A percentile compares a stretch with the other conserved stretches of the same genome.
phyloP scores from a whole-genome alignment of 768 basidiomycete species.

The Leccinum truebloodii region DNA sequence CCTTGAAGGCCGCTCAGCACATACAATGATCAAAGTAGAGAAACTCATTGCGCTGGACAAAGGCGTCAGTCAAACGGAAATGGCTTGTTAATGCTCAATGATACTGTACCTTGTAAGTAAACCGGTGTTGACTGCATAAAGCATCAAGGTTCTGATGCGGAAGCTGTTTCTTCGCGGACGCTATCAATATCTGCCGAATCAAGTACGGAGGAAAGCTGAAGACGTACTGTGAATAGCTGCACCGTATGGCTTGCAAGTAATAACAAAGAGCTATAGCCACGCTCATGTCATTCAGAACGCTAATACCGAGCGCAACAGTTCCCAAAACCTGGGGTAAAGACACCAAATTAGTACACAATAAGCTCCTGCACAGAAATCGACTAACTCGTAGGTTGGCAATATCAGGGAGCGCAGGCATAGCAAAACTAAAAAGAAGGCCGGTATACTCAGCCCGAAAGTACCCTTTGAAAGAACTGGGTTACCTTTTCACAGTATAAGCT shows the following conservation, averaged over 20 bases:
- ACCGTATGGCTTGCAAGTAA: constrained; percentile 55
- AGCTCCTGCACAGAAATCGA: neutral
- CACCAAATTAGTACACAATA: neutral
- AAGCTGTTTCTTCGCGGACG: constrained; percentile 46
- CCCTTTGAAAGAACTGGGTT: constrained; percentile 4
- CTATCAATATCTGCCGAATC: constrained; percentile 8
- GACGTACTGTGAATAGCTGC: constrained; percentile 46
- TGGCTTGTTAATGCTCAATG: neutral
- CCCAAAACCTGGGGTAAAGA: constrained; percentile 44
- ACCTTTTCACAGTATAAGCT: constrained; percentile 52
- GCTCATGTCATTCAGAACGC: constrained; percentile 50
- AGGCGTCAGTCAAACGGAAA: constrained; percentile 1
- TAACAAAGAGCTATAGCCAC: constrained; percentile 54
- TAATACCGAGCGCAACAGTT: constrained; percentile 46
- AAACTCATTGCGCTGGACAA: constrained; percentile 34
- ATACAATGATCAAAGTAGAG: constrained; percentile 56
- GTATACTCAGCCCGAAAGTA: neutral
- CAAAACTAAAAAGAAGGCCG: constrained; percentile 33
- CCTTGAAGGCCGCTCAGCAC: constrained; percentile 20
- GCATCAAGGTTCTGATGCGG: constrained; percentile 51
- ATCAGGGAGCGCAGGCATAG: constrained; percentile 42
- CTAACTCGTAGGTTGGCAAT: constrained; percentile 48
- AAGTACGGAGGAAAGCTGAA: neutral
- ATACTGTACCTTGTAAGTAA: constrained; percentile 52
- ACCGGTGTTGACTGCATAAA: constrained; percentile 68